Evolutionary conservation across 2,329 filamentous ascomycete species (phyloP), one percentile per base, ranked within the genome.

Genomic region (Huntiella moniliformis): DNA sequence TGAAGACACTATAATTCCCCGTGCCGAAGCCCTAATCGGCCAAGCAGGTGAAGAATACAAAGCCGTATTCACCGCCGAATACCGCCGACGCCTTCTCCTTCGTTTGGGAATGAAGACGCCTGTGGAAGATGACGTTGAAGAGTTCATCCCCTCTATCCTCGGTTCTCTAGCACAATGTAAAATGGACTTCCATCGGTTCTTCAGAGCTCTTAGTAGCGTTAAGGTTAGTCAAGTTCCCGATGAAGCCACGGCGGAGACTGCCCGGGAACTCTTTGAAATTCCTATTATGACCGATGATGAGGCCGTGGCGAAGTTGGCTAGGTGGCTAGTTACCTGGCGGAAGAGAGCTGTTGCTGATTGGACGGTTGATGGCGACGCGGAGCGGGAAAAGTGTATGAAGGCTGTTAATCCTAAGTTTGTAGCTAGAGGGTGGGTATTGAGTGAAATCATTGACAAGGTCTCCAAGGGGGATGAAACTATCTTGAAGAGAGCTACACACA

Each of bases 131-230:
- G 93, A 95, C 54, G 72, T 92, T 16, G 63, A 71, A 1, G 62
- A 96, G 2, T 91, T 88, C 58, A 86, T 80, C n/a, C 76, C 84
- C 46, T 35, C 38, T 5, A 62, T 84, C 8, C 69, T 98, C 0
- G 85, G 95, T 57, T 77, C 74, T 0, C 68, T 98, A 61, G 82
- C 94, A 58, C 72, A 73, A 1, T 64, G 87, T 13, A 82, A 92
- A 56, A 65, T 98, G 2, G 91, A 98, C 59, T 98, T 95, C 61
- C 84, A 93, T 57, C 82, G 92, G 55, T 91, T 92, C 58, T 96
- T 96, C 70, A 74, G 92, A 35, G 73, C 79, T 6, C 67, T 98
- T 0, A 80, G 79, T 44, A 61, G 64, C 15, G 56, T 94, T 13
- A 71, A 64, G 31, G 51, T 85, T 1, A 61, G 61, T 1, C 73